Percentiles rank a stretch among this genome's conserved stretches.
Conservation (phyloP, 805 yeast genomes). For the Teunomyces cretensis region DNA sequence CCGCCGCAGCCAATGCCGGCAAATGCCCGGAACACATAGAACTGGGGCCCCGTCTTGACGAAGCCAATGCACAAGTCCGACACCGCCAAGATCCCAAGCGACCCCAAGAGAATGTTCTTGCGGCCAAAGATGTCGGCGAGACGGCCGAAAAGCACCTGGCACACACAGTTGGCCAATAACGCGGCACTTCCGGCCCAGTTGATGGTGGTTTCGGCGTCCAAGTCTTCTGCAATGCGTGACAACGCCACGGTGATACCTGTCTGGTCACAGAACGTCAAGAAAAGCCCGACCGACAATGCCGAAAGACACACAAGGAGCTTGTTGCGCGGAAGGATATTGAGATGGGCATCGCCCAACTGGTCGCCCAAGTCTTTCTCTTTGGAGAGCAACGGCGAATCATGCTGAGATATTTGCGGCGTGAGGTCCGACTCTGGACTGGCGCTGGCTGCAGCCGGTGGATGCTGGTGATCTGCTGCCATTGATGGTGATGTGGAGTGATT, state of each 20-base stretch:
- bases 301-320: conserved; percentile 19
- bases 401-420: background rate
- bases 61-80: conserved; percentile 45
- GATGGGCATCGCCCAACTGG: conserved; percentile 20
- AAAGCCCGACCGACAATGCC: conserved; percentile 18
- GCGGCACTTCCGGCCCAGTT: conserved; percentile 74
- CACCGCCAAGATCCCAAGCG: conserved; percentile 44
- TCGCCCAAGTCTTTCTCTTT: conserved; percentile 14
- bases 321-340: conserved; percentile 17
- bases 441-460: no score
- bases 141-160: conserved; percentile 74
- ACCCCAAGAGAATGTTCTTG: conserved; percentile 41
- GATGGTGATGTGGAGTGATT: no score
- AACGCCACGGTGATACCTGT: conserved; percentile 23
- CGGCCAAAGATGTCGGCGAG: conserved; percentile 66
- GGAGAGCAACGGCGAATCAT: background rate
- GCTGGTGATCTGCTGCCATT: background rate
- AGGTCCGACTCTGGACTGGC: no score
- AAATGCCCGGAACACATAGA: conserved; percentile 50
- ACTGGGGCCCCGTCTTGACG: conserved; percentile 43
- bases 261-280: conserved; percentile 21
- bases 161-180: conserved; percentile 66
- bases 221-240: conserved; percentile 17
- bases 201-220: conserved; percentile 20
- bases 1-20: conserved; percentile 66